A percentile compares a stretch with the other conserved stretches of the same genome.
Evolutionary conservation across 345 rosid species (phyloP).

Genomic region (Rhodamnia rubescens): DNA sequence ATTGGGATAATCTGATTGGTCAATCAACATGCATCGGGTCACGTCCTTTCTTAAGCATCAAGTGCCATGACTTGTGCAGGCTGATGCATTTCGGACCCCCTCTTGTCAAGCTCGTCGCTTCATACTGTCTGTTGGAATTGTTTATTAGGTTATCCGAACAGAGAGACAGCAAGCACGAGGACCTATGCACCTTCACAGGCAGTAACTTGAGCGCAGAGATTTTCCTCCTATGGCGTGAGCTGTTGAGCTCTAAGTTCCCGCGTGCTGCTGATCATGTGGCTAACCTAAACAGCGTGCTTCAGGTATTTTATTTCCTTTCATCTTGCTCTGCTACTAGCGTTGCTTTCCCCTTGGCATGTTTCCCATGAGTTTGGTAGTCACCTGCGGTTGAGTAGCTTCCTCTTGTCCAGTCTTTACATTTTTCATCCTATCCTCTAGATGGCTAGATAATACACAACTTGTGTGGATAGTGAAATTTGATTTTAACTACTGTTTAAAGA

Average conservation of each 20-base stretch:
- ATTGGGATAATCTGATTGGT: constrained; percentile 41
- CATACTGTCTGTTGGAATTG: constrained; percentile 64
- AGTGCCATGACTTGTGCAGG: constrained; percentile 61
- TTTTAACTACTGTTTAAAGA: not conserved
- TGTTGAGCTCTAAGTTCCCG: constrained; percentile 35
- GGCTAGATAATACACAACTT: not conserved
- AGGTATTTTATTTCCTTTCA: constrained; percentile 27
- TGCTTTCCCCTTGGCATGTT: not conserved
- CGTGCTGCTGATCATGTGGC: constrained; percentile 49
- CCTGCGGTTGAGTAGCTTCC: not conserved
- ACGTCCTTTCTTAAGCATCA: constrained; percentile 32
- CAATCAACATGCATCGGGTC: constrained; percentile 22
- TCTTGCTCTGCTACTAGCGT: not conserved
- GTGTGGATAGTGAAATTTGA: not conserved
- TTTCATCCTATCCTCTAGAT: not conserved
- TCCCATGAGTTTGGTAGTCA: not conserved
- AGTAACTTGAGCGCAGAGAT: constrained; percentile 45
- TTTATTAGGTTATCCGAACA: constrained; percentile 41
- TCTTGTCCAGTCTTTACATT: not conserved
- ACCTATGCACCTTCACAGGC: constrained; percentile 33
- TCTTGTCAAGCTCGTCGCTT: constrained; percentile 58
- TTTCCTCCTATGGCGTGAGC: constrained; percentile 47
- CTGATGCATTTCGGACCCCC: constrained; percentile 74
- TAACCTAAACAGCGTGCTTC: constrained; percentile 36
- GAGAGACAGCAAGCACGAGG: constrained; percentile 18